A percentile compares a stretch with the other conserved stretches of the same genome.
Conservation (phyloP, 768 basidiomycete species). For the Neoboletus subvelutipes region DNA sequence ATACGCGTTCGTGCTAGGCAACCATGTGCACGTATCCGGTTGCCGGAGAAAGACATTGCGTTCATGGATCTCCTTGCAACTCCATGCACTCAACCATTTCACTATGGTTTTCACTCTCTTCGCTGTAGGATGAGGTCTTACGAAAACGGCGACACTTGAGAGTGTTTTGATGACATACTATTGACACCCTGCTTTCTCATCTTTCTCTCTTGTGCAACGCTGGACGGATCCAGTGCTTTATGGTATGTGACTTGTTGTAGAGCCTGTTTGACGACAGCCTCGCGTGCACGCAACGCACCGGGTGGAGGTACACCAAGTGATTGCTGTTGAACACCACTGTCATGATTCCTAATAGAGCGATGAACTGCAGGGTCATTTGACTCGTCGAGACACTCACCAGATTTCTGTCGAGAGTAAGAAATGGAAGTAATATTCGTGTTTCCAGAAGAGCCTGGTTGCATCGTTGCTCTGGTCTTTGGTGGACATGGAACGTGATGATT, state of each 20-base stretch:
- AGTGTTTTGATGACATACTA: not conserved
- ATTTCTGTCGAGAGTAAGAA: constrained; percentile 12
- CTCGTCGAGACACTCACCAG: constrained; percentile 2
- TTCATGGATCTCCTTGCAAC: not conserved
- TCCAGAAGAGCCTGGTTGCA: constrained; percentile 7
- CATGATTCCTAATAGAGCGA: not conserved
- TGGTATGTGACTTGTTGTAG: too few relatives aligned
- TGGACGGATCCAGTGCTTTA: not conserved
- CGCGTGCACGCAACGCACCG: not conserved
- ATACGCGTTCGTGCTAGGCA: not conserved
- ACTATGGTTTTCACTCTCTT: constrained; percentile 1
- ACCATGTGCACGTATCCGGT: constrained; percentile 13
- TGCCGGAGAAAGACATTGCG: not conserved
- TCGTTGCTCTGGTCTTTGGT: constrained; percentile 2
- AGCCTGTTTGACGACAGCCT: too few relatives aligned
- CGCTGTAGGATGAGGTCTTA: not conserved
- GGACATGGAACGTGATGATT: not conserved
- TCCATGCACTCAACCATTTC: constrained; percentile 6
- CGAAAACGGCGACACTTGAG: not conserved
- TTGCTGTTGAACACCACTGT: not conserved
- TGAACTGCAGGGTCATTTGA: not conserved
- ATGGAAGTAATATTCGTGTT: constrained; percentile 6
- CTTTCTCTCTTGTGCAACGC: not conserved
- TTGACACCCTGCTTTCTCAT: not conserved
- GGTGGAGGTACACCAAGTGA: not conserved